Evolutionary conservation across 1,139 yeast species (phyloP), one percentile per base, ranked within the genome.

Genomic region (Lodderomyces orthopsilosis): DNA sequence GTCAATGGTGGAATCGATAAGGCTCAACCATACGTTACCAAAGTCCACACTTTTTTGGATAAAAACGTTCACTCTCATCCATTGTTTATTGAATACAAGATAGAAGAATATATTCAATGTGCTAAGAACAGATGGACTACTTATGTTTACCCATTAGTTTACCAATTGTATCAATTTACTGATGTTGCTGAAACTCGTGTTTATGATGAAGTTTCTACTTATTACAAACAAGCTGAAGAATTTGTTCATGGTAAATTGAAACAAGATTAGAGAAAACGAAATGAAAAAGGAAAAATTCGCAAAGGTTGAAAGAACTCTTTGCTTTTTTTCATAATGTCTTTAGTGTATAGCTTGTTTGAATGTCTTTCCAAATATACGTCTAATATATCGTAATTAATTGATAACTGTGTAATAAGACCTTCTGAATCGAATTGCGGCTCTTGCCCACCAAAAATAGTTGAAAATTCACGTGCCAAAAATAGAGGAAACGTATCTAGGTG

Each of bases 21-120:
- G 45, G 58, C 62, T 13, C 53, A 59, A 44, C 77, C 77, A 30
- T 70, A 70, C 50, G 49, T 59, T 35, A 49, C 51, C 35, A 44
- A 56, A 41, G 66, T 52, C 24, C 61, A 62, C 36, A 50, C 44
- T 9, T 66, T 66, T 52, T 62, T 70, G 53, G 74, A 70, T 54
- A 53, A 56, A 28, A 62, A 68, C 48, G 74, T 70, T 43, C 65
- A 58, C 46, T 59, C 72, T 18, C 69, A 68, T 53, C 66, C 64
- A 38, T 55, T 62, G 41, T 66, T 62, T 58, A 57, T 59, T 49
- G 59, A 69, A 47, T 65, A 68, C 55, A 50, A 64, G 48, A 56
- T 71, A 41, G 66, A 61, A 35, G 60, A 60, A 39, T 63, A 67
- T 49, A 38, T 67, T 36, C 52, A 49, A 41, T 38, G 36, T 37